These are phyloP conservation scores for Diaporthe citrichinensis DNA, from an alignment of 2,329 filamentous ascomycete genomes.

Conservation along the genomic window DNA sequence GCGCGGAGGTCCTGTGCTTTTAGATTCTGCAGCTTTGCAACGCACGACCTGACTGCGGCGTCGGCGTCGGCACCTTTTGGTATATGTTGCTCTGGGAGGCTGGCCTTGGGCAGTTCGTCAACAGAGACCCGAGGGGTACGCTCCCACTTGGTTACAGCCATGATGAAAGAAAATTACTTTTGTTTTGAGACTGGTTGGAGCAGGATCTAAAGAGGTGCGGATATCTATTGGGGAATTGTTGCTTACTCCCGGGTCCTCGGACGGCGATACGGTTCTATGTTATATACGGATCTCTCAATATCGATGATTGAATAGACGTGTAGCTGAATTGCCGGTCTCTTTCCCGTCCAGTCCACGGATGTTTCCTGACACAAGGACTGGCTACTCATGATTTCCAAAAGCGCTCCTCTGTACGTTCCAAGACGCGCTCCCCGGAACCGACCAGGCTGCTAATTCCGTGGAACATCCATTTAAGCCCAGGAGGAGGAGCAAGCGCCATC, in stretches of 20 bases:
- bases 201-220: not conserved
- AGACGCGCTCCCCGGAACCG: not conserved
- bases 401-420: too few species aligned
- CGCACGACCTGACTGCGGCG: not conserved
- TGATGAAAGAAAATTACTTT: not conserved
- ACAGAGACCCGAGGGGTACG: slow-evolving; percentile 1
- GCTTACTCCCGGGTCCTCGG: not conserved
- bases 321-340: not conserved
- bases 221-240: too few species aligned
- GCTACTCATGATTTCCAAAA: not conserved
- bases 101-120: slow-evolving; percentile 3
- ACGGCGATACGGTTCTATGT: not conserved
- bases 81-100: not conserved
- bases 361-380: not conserved
- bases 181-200: not conserved
- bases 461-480: not conserved
- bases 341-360: not conserved
- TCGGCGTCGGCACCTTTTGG: not conserved
- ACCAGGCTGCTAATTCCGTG: not conserved
- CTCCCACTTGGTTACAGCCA: slow-evolving; percentile 4
- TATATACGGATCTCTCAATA: not conserved
- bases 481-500: not conserved
- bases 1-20: slow-evolving; percentile 1
- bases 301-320: not conserved
- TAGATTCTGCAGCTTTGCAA: not conserved